A percentile compares a stretch with the other conserved stretches of the same genome.
Conservation (phyloP, 176 grass and related monocot genomes). For the Ensete glaucum region DNA sequence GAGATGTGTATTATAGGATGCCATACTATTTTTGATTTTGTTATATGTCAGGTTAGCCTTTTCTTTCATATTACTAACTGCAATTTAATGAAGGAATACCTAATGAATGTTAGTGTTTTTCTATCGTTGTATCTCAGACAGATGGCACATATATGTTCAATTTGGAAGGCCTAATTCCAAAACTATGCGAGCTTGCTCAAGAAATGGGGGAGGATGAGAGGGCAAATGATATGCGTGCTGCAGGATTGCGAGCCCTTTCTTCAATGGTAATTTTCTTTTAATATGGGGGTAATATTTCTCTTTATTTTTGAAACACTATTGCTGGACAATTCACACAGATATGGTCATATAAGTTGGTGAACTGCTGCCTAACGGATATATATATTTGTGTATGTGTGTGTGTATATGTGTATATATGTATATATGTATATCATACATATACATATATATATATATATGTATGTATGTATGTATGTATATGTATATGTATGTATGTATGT, state of each 20-base stretch:
- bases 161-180: conserved; percentile 81
- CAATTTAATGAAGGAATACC: not conserved
- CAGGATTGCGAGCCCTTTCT: conserved; percentile 83
- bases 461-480: too few species aligned
- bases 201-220: conserved; percentile 69
- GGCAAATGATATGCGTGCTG: conserved; percentile 43
- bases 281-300: conserved; percentile 1
- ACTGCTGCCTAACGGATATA: too few species aligned
- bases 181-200: conserved; percentile 64
- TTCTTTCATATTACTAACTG: conserved; percentile 7
- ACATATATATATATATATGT: too few species aligned
- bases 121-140: conserved; percentile 29
- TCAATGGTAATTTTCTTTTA: conserved; percentile 57
- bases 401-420: too few species aligned
- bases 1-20: conserved; percentile 67
- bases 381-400: too few species aligned
- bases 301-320: not conserved
- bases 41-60: conserved; percentile 70
- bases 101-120: not conserved
- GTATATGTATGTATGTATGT: too few species aligned
- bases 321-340: not conserved
- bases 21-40: conserved; percentile 81
- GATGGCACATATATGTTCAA: conserved; percentile 93
- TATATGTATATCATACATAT: too few species aligned
- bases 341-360: too few species aligned